Base-by-base conservation (phyloP, 305 asterid genomes). In the Withania somnifera region DNA sequence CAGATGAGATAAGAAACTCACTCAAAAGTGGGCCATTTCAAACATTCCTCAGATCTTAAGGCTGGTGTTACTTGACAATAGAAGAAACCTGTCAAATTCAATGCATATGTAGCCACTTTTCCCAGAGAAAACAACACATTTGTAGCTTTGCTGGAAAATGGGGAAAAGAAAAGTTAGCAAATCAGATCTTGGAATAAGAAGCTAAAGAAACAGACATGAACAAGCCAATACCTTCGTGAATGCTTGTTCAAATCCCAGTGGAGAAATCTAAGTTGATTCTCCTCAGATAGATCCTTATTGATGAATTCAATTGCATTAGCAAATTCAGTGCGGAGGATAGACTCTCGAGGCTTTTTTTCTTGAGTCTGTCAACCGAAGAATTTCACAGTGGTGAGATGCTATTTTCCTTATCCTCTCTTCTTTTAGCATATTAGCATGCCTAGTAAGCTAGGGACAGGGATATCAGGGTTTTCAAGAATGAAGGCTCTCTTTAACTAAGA, bases 341-440 rank as follows among this genome's bases (percentile, higher is more conserved):
- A 88, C 86, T 95, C 99, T 81, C 98, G 86, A 68, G 98, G 98
- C 90, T 89, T 95, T 94, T 94, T 94, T 88, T 95, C 99, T 76
- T 88, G 92, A 38, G 92, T 88, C 99, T 95, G 87, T 80, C 63
- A 77, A 79, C 85, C 63, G 81, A 78, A 91, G 84, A 76, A 68
- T 54, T 53, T 80, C 56, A 81, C 73, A 60, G 14, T 26, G 6
- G 45, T 82, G 58, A 85, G 69, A 73, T 63, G 47, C 17, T 79
- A 40, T 24, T 26, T 60, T 26, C 71, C 73, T 28, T 73, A 38
- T 51, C 60, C 60, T 11, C 58, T 10, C 38, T 78, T 30, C 14
- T 34, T 28, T 63, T 19, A 45, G 40, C 82, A 56, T 58, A 40
- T 50, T 50, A 75, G 79, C 45, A 75, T 50, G 79, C 42, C 61